Evolutionary conservation across 2,329 filamentous ascomycete genomes (phyloP).

Genomic region (Aspergillus ruber): DNA sequence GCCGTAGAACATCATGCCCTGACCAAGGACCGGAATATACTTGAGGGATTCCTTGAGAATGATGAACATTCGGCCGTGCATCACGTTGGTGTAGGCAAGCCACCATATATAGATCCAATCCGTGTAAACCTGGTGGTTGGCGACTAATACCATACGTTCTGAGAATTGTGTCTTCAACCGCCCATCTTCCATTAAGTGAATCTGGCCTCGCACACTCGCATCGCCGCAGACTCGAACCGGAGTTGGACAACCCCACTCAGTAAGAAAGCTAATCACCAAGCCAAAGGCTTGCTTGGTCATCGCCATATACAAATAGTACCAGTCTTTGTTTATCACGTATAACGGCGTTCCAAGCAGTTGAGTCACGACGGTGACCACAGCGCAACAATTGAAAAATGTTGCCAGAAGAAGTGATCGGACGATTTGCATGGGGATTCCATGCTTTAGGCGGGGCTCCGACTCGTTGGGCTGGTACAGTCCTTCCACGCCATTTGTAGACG

Average conservation of each 20-base stretch:
- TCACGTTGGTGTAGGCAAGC: conserved; percentile 58
- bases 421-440: conserved; percentile 41
- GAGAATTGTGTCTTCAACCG: conserved; percentile 54
- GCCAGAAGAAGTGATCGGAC: conserved; percentile 39
- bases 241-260: conserved; percentile 58
- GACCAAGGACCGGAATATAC: conserved; percentile 56
- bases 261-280: conserved; percentile 56
- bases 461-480: conserved; percentile 14
- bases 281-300: conserved; percentile 61
- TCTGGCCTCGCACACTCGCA: conserved; percentile 53
- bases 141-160: conserved; percentile 55
- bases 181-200: conserved; percentile 52
- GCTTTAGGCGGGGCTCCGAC: conserved; percentile 35
- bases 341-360: conserved; percentile 56
- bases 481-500: conserved; percentile 10
- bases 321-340: conserved; percentile 55
- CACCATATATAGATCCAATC: conserved; percentile 66
- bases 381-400: conserved; percentile 41
- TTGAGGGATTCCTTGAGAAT: conserved; percentile 61
- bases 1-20: conserved; percentile 59
- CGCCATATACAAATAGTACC: conserved; percentile 60
- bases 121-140: conserved; percentile 63
- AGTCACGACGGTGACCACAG: conserved; percentile 43
- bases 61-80: conserved; percentile 62
- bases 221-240: conserved; percentile 58